These are phyloP conservation scores for Alternaria triticina DNA, from an alignment of 2,329 filamentous ascomycete species.

Conservation along the genomic window DNA sequence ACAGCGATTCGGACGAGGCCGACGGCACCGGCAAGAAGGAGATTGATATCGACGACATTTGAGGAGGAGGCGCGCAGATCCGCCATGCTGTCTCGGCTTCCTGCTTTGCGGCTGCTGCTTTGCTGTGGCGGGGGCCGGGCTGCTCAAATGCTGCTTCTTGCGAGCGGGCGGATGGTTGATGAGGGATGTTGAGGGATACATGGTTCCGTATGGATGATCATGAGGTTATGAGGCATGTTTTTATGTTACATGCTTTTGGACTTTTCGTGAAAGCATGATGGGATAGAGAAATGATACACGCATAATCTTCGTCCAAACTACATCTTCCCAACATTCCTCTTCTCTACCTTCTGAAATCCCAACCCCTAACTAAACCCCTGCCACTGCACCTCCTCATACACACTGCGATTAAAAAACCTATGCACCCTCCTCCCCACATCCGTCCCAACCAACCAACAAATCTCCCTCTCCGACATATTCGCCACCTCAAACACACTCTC, in stretches of 20 bases:
- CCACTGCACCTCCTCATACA: conserved; percentile 48
- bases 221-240: background rate
- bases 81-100: conserved; percentile 47
- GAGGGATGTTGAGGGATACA: background rate
- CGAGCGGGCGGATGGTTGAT: conserved; percentile 45
- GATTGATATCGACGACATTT: conserved; percentile 96
- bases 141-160: conserved; percentile 50
- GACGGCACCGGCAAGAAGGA: conserved; percentile 74
- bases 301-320: conserved; percentile 1
- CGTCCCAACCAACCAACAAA: conserved; percentile 76
- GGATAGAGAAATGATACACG: conserved; percentile 8
- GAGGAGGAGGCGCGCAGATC: conserved; percentile 31
- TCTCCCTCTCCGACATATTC: conserved; percentile 78
- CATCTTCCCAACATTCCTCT: too few species aligned
- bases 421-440: conserved; percentile 78
- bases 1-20: conserved; percentile 60
- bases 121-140: conserved; percentile 28
- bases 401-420: conserved; percentile 76
- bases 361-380: conserved; percentile 20
- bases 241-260: background rate
- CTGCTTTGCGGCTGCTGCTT: conserved; percentile 17
- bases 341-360: background rate
- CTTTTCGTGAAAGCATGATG: background rate
- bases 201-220: background rate
- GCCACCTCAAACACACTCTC: conserved; percentile 82